Conservation (phyloP, 192 early-diverging fungal species). For the Coemansia umbellata region DNA sequence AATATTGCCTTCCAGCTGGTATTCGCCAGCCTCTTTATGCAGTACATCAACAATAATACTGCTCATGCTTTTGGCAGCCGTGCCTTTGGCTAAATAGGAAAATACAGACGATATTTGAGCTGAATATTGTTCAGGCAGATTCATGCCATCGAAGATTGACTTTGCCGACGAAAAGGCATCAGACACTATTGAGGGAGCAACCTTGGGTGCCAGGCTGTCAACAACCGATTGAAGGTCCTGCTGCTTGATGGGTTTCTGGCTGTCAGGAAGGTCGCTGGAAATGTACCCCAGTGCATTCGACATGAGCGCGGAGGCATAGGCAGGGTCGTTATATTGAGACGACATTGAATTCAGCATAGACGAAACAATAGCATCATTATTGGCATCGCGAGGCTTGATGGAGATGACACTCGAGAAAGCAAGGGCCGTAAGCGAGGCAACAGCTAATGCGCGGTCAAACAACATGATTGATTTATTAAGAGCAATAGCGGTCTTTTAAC, state of each 20-base stretch:
- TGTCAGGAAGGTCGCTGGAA: not conserved
- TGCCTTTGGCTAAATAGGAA: not conserved
- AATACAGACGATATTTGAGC: not conserved
- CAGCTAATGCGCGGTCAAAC: not conserved
- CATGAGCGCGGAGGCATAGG: not conserved
- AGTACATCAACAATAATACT: not conserved
- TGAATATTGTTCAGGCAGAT: not conserved
- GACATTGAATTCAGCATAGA: not conserved
- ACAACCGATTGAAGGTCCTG: not conserved
- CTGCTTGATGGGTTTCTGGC: not conserved
- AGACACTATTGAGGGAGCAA: not conserved
- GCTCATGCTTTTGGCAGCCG: not conserved
- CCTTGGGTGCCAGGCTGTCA: not conserved
- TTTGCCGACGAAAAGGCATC: not conserved
- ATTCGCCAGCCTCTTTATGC: not conserved
- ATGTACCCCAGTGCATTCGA: constrained; percentile 1
- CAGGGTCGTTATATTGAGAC: not conserved
- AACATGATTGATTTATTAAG: not conserved
- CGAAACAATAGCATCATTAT: not conserved
- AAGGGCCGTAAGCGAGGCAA: not conserved
- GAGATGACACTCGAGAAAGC: not conserved
- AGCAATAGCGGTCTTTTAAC: too few species aligned
- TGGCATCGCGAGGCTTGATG: not conserved
- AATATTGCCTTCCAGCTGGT: constrained; percentile 3
- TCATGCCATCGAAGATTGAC: not conserved